Evolutionary conservation across 2,329 filamentous ascomycete species (phyloP).

Genomic region (Aphanocladium album): DNA sequence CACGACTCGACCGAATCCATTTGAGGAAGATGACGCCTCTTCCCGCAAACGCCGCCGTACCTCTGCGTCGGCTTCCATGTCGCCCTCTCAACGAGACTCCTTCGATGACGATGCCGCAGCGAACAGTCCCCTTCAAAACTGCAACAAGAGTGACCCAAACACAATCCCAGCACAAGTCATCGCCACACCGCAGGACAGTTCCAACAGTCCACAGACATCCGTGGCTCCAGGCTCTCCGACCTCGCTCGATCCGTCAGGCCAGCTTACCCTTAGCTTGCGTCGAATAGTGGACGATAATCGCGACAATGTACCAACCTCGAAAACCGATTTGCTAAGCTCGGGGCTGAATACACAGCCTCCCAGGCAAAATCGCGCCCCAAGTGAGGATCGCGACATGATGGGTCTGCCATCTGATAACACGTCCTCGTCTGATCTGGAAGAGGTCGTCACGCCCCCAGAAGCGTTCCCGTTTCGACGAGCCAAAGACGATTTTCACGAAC

Average conservation of each 20-base stretch:
- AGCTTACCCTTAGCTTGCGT: constrained; percentile 9
- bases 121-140: neutral
- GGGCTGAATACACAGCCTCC: neutral
- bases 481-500: constrained; percentile 26
- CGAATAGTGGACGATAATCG: neutral
- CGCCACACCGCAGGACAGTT: neutral
- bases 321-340: neutral
- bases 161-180: neutral
- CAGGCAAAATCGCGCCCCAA: neutral
- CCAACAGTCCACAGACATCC: neutral
- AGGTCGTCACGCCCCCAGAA: constrained; percentile 4
- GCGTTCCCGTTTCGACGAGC: constrained; percentile 42
- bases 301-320: neutral
- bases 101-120: constrained; percentile 13
- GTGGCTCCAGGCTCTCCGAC: neutral
- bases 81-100: constrained; percentile 35
- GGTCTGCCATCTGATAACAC: neutral
- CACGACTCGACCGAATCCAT: constrained; percentile 59
- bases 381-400: neutral
- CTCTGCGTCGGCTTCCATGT: constrained; percentile 50
- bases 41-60: constrained; percentile 60
- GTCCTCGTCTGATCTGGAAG: constrained; percentile 3
- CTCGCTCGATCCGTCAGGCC: neutral
- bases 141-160: neutral
- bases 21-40: constrained; percentile 52